Percentiles rank a stretch among this genome's conserved stretches.
Evolutionary conservation across 1,284 basidiomycete genomes (phyloP).

Genomic region (Ustilago vetiveriae): DNA sequence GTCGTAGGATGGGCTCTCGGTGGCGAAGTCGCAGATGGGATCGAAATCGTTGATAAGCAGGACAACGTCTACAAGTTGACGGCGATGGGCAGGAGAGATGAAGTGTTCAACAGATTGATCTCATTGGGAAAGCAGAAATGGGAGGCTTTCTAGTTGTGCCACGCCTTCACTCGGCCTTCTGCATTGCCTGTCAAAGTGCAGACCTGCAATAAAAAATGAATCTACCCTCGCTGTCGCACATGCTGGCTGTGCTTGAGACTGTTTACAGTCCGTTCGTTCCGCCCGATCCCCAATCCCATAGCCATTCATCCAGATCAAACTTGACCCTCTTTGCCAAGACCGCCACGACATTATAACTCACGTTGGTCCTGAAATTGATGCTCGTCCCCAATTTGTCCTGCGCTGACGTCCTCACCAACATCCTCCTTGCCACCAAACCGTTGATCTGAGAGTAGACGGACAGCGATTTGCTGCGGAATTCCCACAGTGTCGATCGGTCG

Average conservation of each 20-base stretch:
- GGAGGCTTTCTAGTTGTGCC: slow-evolving; percentile 36
- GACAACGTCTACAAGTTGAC: slow-evolving; percentile 60
- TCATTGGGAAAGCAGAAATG: slow-evolving; percentile 50
- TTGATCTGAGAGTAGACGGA: slow-evolving; percentile 49
- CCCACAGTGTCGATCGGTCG: slow-evolving; percentile 36
- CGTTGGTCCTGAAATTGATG: slow-evolving; percentile 48
- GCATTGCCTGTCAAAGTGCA: no score
- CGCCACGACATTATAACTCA: slow-evolving; percentile 32
- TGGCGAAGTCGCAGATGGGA: slow-evolving; percentile 51
- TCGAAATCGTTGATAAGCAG: slow-evolving; percentile 52
- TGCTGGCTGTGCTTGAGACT: no score
- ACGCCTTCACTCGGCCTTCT: no score
- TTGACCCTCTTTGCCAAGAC: slow-evolving; percentile 40
- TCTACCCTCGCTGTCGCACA: no score
- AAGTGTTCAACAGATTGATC: slow-evolving; percentile 65
- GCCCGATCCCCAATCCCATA: slow-evolving; percentile 50
- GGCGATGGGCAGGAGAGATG: slow-evolving; percentile 65
- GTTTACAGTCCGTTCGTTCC: slow-evolving; percentile 18
- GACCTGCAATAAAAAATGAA: no score
- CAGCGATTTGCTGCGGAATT: slow-evolving; percentile 25
- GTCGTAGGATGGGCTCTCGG: slow-evolving; percentile 59
- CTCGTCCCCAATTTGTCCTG: slow-evolving; percentile 40
- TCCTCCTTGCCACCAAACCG: slow-evolving; percentile 36
- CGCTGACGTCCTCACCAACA: slow-evolving; percentile 41
- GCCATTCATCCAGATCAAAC: slow-evolving; percentile 52